Conservation (phyloP, 768 basidiomycete genomes). For the Piloderma croceum region DNA sequence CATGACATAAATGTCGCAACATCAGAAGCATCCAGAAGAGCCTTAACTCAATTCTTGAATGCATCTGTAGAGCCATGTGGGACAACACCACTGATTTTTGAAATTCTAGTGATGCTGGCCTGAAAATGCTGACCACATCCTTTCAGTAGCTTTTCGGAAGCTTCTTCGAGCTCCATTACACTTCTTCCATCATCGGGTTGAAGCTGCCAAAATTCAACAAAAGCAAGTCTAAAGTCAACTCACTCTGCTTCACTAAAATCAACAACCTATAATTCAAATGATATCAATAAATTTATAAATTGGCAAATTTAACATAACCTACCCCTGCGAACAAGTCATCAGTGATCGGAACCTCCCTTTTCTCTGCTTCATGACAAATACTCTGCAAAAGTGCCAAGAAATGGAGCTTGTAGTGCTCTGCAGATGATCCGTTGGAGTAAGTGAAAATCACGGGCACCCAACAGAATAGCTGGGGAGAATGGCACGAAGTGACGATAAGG, state of each 20-base stretch:
- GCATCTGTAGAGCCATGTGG: constrained; percentile 7
- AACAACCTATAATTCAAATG: constrained; percentile 20
- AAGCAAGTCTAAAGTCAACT: constrained; percentile 25
- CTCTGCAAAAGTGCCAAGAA: constrained; percentile 26
- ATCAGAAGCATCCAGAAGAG: constrained; percentile 8
- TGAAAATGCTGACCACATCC: constrained; percentile 30
- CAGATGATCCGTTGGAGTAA: constrained; percentile 29
- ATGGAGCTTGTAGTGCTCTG: constrained; percentile 27
- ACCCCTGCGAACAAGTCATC: constrained; percentile 13
- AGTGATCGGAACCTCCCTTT: constrained; percentile 4
- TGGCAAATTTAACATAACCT: neutral
- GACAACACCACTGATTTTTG: constrained; percentile 19
- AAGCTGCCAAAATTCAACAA: constrained; percentile 19
- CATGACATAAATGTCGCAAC: constrained; percentile 8
- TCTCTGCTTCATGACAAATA: constrained; percentile 19
- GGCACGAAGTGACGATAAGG: constrained; percentile 28
- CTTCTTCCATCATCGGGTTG: constrained; percentile 1
- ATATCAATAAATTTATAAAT: neutral
- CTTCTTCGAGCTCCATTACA: constrained; percentile 15
- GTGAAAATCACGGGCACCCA: constrained; percentile 32
- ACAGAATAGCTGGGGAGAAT: constrained; percentile 19
- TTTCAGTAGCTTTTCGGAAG: constrained; percentile 16
- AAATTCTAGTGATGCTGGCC: constrained; percentile 23
- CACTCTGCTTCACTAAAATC: constrained; percentile 32
- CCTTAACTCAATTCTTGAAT: constrained; percentile 15